Base-by-base conservation (phyloP, 371 early-diverging fungal genomes). In the Actinomortierella wolfii region DNA sequence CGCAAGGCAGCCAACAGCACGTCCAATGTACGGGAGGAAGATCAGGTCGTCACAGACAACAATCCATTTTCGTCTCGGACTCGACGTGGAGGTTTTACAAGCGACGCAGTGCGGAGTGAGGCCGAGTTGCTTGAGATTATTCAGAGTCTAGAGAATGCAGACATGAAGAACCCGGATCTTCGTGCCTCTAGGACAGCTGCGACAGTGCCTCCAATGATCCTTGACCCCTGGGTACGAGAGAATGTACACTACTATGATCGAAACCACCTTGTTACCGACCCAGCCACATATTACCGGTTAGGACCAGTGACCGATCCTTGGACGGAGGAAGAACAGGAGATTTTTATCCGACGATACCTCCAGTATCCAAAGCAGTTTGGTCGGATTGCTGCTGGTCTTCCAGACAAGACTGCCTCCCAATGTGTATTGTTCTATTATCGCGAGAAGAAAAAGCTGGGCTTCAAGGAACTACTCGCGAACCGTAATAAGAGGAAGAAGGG, bases 381-480 rank as follows among this genome's bases (percentile, higher is more conserved):
- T 23, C 91, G 90, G 71, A 95, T 97, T 54, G 84, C 96, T 0
- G 74, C 79, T 6, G 82, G 81, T 13, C 60, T 97, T n/a, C 83
- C 83, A 18, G 80, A 83, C 61, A 97, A 97, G 79, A 86, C 89
- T 0, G 85, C 90, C 8, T 79, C 86, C 20, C 94, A 95, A 59
- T 95, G 95, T 64, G 94, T 97, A 6, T 66, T 90, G 39, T 94
- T 93, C 51, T 97, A 95, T 69, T 97, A 97, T 75, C 90, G 94
- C 24, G 92, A 94, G 61, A 95, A 96, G 80, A 86, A 84, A 50
- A 88, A 92, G 21, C 84, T 92, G 39, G 87, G 88, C 44, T 89
- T 96, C 61, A 97, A 96, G 78, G 86, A 83, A 0, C 66, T 94
- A 57, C 68, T 79, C 15, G 80, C 81, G 53, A 83, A 83, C 8